Conservation (phyloP, 352 stramenopile species). For the Elongisporangium prolatum region DNA sequence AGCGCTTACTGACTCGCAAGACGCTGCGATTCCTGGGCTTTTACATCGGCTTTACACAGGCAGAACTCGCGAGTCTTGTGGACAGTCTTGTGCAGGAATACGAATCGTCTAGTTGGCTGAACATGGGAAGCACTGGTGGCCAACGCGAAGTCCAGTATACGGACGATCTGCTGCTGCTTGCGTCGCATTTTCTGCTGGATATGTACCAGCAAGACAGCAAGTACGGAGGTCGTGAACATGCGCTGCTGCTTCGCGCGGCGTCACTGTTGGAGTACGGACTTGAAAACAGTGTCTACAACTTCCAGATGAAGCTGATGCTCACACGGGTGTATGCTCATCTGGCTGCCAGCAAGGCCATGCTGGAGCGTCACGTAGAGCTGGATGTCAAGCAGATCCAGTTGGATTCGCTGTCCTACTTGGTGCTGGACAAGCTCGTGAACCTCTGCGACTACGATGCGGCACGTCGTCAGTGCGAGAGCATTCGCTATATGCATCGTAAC, state of each 20-base stretch:
- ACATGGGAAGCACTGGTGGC: constrained; percentile 55
- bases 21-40: constrained; percentile 64
- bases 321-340: constrained; percentile 75
- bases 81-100: constrained; percentile 62
- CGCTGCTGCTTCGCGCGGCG: constrained; percentile 49
- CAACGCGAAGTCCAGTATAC: constrained; percentile 84
- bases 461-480: constrained; percentile 37
- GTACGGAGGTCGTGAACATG: constrained; percentile 11
- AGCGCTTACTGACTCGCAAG: constrained; percentile 60
- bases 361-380: constrained; percentile 61
- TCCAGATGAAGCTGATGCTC: constrained; percentile 88
- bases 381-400: constrained; percentile 86
- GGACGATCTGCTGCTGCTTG: constrained; percentile 77
- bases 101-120: constrained; percentile 65
- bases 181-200: constrained; percentile 64
- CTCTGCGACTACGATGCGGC: constrained; percentile 59
- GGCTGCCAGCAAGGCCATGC: constrained; percentile 57
- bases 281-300: constrained; percentile 84
- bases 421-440: constrained; percentile 74
- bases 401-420: constrained; percentile 80
- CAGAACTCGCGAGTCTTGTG: constrained; percentile 32
- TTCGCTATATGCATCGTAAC: constrained; percentile 44
- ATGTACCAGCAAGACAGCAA: constrained; percentile 32
- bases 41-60: constrained; percentile 26
- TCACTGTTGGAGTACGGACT: constrained; percentile 68